Conservation (phyloP, 768 basidiomycete genomes). For the Cystobasidium onofrii region DNA sequence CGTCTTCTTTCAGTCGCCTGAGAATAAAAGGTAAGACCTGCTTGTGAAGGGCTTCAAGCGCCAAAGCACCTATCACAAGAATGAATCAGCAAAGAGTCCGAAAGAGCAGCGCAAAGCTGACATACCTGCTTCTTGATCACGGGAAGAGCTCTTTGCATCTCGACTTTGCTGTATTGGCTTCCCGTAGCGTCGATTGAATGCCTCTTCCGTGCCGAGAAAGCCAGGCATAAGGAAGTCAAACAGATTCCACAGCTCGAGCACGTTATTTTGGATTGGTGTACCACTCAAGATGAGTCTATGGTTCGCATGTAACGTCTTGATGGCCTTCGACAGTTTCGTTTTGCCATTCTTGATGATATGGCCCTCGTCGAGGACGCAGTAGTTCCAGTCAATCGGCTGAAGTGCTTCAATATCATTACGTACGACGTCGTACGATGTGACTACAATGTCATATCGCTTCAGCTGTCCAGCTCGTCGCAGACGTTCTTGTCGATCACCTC, state of each 20-base stretch:
- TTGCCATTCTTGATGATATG: constrained; percentile 99
- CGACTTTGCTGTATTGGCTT: constrained; percentile 91
- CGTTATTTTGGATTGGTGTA: constrained; percentile 98
- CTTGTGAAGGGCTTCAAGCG: constrained; percentile 91
- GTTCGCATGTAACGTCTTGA: constrained; percentile 78
- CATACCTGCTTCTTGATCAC: constrained; percentile 86
- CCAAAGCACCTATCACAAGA: constrained; percentile 65
- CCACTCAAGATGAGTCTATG: constrained; percentile 92
- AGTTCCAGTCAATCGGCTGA: constrained; percentile 72
- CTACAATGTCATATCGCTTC: constrained; percentile 72
- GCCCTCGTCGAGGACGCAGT: constrained; percentile 94
- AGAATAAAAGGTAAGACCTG: constrained; percentile 97
- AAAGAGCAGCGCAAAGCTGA: constrained; percentile 33
- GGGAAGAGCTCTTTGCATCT: constrained; percentile 74
- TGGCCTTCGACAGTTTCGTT: constrained; percentile 92
- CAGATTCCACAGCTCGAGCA: constrained; percentile 93
- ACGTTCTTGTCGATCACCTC: constrained; percentile 76
- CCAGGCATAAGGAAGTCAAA: constrained; percentile 99
- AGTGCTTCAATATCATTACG: constrained; percentile 81
- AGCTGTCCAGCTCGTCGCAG: constrained; percentile 60
- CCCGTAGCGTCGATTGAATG: constrained; percentile 90
- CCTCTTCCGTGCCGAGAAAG: constrained; percentile 87
- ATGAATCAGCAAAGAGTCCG: not conserved
- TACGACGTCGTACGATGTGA: constrained; percentile 95
- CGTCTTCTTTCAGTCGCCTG: constrained; percentile 93